Conservation (phyloP, 768 basidiomycete species). For the Suillus fuscotomentosus region DNA sequence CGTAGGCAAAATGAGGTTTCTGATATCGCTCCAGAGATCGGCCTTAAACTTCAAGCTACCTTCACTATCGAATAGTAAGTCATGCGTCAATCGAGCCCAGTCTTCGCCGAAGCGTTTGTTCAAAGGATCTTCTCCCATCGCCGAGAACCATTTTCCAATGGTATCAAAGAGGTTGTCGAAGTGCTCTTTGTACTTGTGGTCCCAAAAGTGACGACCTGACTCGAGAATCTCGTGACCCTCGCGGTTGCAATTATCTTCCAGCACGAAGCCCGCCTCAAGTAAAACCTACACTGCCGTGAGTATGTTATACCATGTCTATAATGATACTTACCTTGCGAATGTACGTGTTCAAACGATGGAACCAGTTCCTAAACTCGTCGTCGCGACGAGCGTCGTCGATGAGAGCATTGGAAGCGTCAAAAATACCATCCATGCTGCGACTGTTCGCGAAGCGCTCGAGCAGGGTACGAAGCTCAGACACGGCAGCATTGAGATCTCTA, state of each 20-base stretch:
- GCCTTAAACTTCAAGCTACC: slow-evolving; percentile 88
- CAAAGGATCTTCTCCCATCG: slow-evolving; percentile 81
- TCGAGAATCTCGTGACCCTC: slow-evolving; percentile 68
- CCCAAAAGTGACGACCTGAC: slow-evolving; percentile 74
- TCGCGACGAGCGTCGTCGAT: slow-evolving; percentile 77
- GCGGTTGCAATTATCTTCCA: slow-evolving; percentile 71
- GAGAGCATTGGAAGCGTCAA: slow-evolving; percentile 69
- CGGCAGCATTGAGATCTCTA: slow-evolving; percentile 52
- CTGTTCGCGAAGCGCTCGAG: slow-evolving; percentile 91
- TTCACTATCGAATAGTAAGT: slow-evolving; percentile 75
- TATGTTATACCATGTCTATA: background rate
- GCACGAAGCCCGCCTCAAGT: slow-evolving; percentile 80
- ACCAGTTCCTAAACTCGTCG: slow-evolving; percentile 73
- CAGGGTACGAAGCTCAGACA: slow-evolving; percentile 68
- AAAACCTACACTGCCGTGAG: slow-evolving; percentile 44
- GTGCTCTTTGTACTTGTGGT: slow-evolving; percentile 67
- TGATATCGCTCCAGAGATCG: slow-evolving; percentile 84
- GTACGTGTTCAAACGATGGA: slow-evolving; percentile 58
- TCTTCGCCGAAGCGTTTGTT: slow-evolving; percentile 83
- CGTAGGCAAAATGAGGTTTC: slow-evolving; percentile 76
- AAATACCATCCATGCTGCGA: slow-evolving; percentile 60
- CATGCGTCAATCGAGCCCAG: slow-evolving; percentile 76
- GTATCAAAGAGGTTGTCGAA: slow-evolving; percentile 79
- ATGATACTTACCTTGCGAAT: slow-evolving; percentile 52
- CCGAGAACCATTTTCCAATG: slow-evolving; percentile 75